Base-by-base conservation (phyloP, 169 alveolate genomes). In the Plasmodium malariae region DNA sequence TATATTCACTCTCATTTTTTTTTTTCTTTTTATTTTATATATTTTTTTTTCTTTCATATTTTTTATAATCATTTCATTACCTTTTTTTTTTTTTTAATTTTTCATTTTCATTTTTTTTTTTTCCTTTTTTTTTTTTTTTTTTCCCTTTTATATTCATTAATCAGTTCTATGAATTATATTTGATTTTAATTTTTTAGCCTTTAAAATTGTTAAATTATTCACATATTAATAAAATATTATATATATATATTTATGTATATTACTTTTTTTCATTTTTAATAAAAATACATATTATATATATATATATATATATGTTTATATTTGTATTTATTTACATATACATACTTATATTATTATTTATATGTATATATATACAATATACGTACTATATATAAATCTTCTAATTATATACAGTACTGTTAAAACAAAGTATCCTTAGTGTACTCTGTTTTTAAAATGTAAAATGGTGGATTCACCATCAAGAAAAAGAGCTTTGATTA, bases 401-500 rank as follows among this genome's bases (percentile, higher is more conserved):
- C 34, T 21, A 28, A 26, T 9, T 9, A 0, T 11, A 26, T 60
- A 21, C 19, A 21, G 11, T 26, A 7, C 57, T 21, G 6, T 40
- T 17, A 17, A 36, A 73, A 73, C 54, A 21, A 45, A 71, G 85
- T 71, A 73, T 26, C 71, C 87, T 54, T 59, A 73, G 87, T 73
- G 45, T 71, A 71, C 85, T 71, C 48, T 71, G 85, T 71, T 71
- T 71, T 26, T 73, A 76, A 45, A 62, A 62, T 76, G 88, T 76
- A 76, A 59, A 43, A 76, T 76, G 88, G 88, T 76, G 88, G 51
- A 62, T 62, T 76, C 88, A 45, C 88, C 88, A 76, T 40, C 70
- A 65, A 60, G 62, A 62, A 76, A 60, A 76, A 76, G 88, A 63
- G 63, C 74, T 43, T 76, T 76, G 69, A 76, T 43, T 76, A 76